These are phyloP conservation scores for Phytophthora pini DNA, from an alignment of 352 stramenopile genomes.

Conservation along the genomic window DNA sequence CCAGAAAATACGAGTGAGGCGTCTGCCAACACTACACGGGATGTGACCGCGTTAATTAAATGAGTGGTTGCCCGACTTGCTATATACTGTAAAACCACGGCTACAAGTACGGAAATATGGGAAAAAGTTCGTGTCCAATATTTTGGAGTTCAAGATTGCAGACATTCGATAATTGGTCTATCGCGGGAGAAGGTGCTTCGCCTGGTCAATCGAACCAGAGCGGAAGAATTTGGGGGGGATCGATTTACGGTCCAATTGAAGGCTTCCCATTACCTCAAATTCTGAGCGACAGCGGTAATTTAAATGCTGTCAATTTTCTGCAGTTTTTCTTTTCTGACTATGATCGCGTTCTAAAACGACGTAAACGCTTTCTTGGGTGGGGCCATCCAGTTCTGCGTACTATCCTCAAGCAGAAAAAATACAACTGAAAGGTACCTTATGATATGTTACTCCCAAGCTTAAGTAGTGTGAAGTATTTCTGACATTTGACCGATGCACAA, in stretches of 20 bases:
- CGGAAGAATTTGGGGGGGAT: constrained; percentile 7
- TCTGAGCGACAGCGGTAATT: neutral
- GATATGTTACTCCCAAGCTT: neutral
- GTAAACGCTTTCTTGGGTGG: neutral
- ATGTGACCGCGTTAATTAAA: no score
- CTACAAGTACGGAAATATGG: no score
- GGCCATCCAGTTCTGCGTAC: neutral
- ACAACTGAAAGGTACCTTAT: neutral
- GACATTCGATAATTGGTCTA: no score
- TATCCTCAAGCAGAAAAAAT: neutral
- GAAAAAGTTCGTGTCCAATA: no score
- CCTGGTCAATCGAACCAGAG: neutral
- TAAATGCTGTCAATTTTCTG: neutral
- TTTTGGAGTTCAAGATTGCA: no score
- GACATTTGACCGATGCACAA: constrained; percentile 5
- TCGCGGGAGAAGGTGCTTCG: neutral
- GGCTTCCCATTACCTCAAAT: constrained; percentile 7
- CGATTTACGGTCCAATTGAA: constrained; percentile 1
- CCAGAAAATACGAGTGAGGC: no score
- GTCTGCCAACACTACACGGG: no score
- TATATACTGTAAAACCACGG: no score
- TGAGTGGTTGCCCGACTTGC: no score
- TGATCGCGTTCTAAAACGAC: neutral
- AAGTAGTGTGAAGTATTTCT: neutral
- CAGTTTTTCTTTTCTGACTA: neutral